Evolutionary conservation across 108 stramenopile genomes (phyloP), one percentile per base, ranked within the genome.

Genomic region (Nannochloropsis gaditana): DNA sequence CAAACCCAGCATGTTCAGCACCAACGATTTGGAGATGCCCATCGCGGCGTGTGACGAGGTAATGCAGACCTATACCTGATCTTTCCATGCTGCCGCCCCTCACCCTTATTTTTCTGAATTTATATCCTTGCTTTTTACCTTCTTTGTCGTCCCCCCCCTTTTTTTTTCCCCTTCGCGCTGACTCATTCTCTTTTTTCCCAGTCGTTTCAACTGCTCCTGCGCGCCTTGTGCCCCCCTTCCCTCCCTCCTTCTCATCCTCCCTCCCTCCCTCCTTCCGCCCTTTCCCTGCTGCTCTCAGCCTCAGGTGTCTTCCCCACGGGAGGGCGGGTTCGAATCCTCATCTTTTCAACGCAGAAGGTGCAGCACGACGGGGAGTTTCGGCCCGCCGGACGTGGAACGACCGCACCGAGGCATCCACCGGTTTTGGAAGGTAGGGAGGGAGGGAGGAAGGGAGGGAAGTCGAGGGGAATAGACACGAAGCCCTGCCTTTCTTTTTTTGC

Each of bases 391-490:
- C 10, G 11, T 50, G 47, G 47, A 50, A 11, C 9, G 47, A 11
- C 47, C 47, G 11, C 47, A 50, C 47, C 47, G 47, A 50, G 47
- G 47, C 47, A 50, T 50, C 11, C 47, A 50, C 11, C 9, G 11
- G 47, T 11, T 50, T 50, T 50, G 47, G 47, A 50, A 50, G 47
- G 47, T 50, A 50, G 47, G 47, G 47, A 50, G 47, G 47, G 47
- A 50, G 47, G 47, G 47, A 50, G 47, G 47, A 11, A 50, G 47
- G 47, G 47, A 50, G 47, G 47, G 47, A 50, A 11, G 47, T 9
- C 9, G 47, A 11, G 47, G 11, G 47, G 47, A 11, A 50, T 9
- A 11, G 47, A 50, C 10, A 11, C 10, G 11, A 11, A 11, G 47
- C 9, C 10, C 10, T 9, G 11, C 10, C 10, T 9, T 11, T 11